Base-by-base conservation (phyloP, 495 filamentous ascomycete species). In the Penicillium ochrochloron region DNA sequence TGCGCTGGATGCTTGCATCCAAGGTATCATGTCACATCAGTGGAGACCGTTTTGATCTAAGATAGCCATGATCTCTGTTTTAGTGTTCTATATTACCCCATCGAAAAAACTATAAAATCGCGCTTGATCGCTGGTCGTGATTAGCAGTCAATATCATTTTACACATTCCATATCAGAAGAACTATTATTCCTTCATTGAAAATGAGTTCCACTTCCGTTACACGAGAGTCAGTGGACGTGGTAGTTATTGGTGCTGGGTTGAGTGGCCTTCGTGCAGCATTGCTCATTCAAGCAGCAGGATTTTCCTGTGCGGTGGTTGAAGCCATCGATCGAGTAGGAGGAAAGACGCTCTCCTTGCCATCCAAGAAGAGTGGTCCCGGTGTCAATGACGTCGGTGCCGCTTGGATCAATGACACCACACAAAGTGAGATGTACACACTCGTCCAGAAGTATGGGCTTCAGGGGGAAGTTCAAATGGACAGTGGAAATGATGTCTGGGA, bases 321-420 rank as follows among this genome's bases (percentile, higher is more conserved):
- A n/a, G 60, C 52, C 25, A 17, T 21, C 37, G 60, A 62, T 10
- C 51, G 60, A n/a, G 60, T 62, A 15, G 60, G 52, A 3, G 60
- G 60, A 9, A 44, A 48, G 34, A 57, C 52, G 1, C 48, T 53
- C 7, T 55, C n/a, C 12, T 5, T 61, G 23, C 48, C 59, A 25
- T 41, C 46, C 0, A 61, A 54, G 48, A 61, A 54, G 33, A 53
- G 51, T 11, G 51, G 51, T 33, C 51, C 51, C 5, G 51, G 51
- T 11, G 51, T 53, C 25, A 53, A 53, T 27, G 51, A 53, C n/a
- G 0, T 53, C 12, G 51, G 51, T 53, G 51, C 51, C 5, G 51
- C 51, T 33, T 53, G 51, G 51, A 42, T 58, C 35, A 58, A 58
- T 41, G 55, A 58, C 25, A 58, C 55, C 31, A 39, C 55, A 1